Base-by-base conservation (phyloP, 208 protist species). In the Crithidia acanthocephali region DNA sequence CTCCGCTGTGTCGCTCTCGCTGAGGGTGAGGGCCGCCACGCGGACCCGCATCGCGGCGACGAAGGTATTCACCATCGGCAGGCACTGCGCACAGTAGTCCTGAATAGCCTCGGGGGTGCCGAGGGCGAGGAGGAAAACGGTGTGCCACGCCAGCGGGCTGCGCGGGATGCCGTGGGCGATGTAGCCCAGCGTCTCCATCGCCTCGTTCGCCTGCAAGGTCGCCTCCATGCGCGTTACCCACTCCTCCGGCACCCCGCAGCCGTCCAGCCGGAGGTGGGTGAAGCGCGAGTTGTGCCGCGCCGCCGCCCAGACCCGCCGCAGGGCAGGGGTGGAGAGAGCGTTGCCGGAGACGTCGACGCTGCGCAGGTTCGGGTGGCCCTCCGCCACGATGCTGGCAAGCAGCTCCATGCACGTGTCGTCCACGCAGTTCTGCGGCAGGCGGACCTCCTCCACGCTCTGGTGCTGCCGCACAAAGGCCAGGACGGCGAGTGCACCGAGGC, bases 261-360 rank as follows among this genome's bases (percentile, higher is more conserved):
- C 81, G 1, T 86, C 75, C 32, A 91, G 30, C 15, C 45, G 57
- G 33, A 95, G 55, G 13, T 79, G 62, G 30, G 65, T 66, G 25
- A 90, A 48, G 23, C 73, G 79, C 35, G 74, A 73, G 56, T 82
- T 75, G 16, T 52, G 27, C 32, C 77, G 74, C 23, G 73, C 83
- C 16, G 86, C 83, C 11, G 85, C 76, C 89, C 88, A 96, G 68
- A 96, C 76, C 22, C 81, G 61, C 15, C 92, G 87, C 33, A 77
- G 81, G 4, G 83, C 81, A 0, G 83, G 80, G n/a, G 81, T 90
- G 23, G 88, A 89, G 35, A 96, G 69, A 11, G 44, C 32, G 68
- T 92, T 96, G 62, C 86, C 57, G 11, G 83, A 85, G 35, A 96
- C 57, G 42, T 94, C 89, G 25, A 96, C 57, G 53, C 58, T 59